Evolutionary conservation across 2,329 filamentous ascomycete genomes (phyloP).

Genomic region (Fusarium pseudonygamai): DNA sequence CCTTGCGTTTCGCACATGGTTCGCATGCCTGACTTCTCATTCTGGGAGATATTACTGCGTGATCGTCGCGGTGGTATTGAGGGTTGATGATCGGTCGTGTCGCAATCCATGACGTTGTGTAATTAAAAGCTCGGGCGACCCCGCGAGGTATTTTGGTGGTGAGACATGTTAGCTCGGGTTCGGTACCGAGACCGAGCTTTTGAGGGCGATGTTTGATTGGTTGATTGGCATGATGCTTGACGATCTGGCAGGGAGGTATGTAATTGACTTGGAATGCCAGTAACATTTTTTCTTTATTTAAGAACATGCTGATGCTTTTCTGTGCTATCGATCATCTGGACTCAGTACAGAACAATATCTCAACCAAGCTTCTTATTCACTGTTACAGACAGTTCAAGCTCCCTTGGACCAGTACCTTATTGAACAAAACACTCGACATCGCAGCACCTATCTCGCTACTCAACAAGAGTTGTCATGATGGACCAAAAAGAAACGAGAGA

Average conservation of each 20-base stretch:
- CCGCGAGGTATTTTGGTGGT: slow-evolving; percentile 1
- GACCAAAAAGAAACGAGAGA: neutral
- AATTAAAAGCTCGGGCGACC: slow-evolving; percentile 20
- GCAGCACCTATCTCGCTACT: neutral
- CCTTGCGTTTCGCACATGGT: slow-evolving; percentile 27
- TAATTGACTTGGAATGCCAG: neutral
- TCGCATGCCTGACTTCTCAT: slow-evolving; percentile 25
- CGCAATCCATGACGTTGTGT: slow-evolving; percentile 12
- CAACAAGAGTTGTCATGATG: neutral
- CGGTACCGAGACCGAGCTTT: slow-evolving; percentile 26
- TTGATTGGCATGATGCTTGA: rapidly evolving
- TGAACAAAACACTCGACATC: neutral
- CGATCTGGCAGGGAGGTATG: neutral
- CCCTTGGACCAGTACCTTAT: rapidly evolving
- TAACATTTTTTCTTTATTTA: neutral
- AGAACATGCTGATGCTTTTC: neutral
- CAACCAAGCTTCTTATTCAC: neutral
- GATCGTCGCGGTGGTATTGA: neutral
- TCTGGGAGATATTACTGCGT: too few relatives aligned
- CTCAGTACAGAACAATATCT: neutral
- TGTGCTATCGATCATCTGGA: too few relatives aligned
- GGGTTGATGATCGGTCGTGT: neutral
- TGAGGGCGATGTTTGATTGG: neutral
- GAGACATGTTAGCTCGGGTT: neutral
- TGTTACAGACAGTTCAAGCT: rapidly evolving